Percentiles rank a stretch among this genome's conserved stretches.
phyloP scores from a whole-genome alignment of 257 asterid species.

The Ehretia macrophylla region DNA sequence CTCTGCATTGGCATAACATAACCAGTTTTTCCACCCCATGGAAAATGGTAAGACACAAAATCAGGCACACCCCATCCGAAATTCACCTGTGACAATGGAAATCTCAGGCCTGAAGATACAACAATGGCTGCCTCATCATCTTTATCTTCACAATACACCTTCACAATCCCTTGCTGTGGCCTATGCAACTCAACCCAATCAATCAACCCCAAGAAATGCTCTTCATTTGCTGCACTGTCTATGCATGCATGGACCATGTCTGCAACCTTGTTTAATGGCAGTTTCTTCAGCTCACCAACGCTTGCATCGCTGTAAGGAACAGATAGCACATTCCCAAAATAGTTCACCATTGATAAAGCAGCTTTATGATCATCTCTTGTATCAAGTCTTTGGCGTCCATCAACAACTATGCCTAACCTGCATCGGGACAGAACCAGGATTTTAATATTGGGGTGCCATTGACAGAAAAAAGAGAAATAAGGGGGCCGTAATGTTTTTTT shows the following conservation, averaged over 20 bases:
- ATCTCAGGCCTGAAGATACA: slow-evolving; percentile 54
- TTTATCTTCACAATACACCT: slow-evolving; percentile 32
- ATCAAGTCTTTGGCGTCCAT: slow-evolving; percentile 38
- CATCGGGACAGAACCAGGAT: too few relatives aligned
- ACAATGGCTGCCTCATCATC: slow-evolving; percentile 46
- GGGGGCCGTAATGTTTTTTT: too few relatives aligned
- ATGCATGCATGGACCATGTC: slow-evolving; percentile 35
- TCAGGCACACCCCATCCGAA: slow-evolving; percentile 58
- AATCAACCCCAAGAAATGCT: slow-evolving; percentile 42
- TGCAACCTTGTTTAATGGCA: slow-evolving; percentile 27
- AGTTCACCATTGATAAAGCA: slow-evolving; percentile 24
- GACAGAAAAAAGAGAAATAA: too few relatives aligned
- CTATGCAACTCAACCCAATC: slow-evolving; percentile 55
- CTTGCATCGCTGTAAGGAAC: slow-evolving; percentile 36
- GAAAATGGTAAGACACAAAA: slow-evolving; percentile 61
- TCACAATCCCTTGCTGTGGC: slow-evolving; percentile 38
- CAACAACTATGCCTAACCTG: slow-evolving; percentile 43
- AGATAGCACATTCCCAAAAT: slow-evolving; percentile 62
- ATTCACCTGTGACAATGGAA: slow-evolving; percentile 36
- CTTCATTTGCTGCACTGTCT: slow-evolving; percentile 24
- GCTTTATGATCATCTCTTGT: background rate
- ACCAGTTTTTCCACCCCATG: slow-evolving; percentile 65
- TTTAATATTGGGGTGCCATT: too few relatives aligned
- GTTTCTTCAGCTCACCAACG: slow-evolving; percentile 21
- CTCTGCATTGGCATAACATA: too few relatives aligned